Evolutionary conservation across 192 early-diverging fungal genomes (phyloP).

Genomic region (Backusella morwellensis): DNA sequence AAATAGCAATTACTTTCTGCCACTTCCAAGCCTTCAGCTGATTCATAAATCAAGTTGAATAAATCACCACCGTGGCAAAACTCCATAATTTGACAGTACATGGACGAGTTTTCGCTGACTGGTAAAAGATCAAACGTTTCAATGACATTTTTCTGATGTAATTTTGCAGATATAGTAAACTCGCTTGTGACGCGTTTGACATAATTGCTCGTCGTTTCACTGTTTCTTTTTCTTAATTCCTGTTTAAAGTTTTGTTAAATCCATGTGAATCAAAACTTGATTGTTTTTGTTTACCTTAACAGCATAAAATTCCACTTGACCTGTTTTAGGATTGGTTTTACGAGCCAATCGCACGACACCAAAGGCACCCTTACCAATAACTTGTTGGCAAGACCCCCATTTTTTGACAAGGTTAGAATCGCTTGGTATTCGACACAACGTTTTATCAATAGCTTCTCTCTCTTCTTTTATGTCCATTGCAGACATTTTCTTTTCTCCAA

Average conservation of each 20-base stretch:
- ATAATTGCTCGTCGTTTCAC: constrained; percentile 46
- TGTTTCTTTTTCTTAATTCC: constrained; percentile 80
- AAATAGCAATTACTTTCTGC: constrained; percentile 63
- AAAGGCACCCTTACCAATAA: constrained; percentile 46
- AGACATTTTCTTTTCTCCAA: constrained; percentile 25
- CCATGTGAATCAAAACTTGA: background rate
- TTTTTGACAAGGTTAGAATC: constrained; percentile 33
- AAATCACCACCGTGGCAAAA: constrained; percentile 82
- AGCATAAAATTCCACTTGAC: constrained; percentile 38
- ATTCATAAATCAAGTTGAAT: constrained; percentile 70
- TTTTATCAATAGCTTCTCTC: constrained; percentile 20
- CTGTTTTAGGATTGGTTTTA: constrained; percentile 39
- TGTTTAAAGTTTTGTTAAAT: constrained; percentile 34
- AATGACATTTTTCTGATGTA: constrained; percentile 77
- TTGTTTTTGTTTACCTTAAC: constrained; percentile 37
- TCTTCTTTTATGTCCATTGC: constrained; percentile 6
- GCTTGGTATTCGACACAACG: constrained; percentile 8
- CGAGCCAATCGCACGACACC: constrained; percentile 42
- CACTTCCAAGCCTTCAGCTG: constrained; percentile 46
- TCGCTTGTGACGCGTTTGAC: constrained; percentile 61
- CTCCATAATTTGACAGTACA: constrained; percentile 79
- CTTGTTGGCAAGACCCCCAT: constrained; percentile 42
- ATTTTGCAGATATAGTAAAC: constrained; percentile 79
- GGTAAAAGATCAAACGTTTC: constrained; percentile 75
- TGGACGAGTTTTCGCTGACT: constrained; percentile 56